Base-by-base conservation (phyloP, 2,329 filamentous ascomycete genomes). In the Fusarium xyrophilum region DNA sequence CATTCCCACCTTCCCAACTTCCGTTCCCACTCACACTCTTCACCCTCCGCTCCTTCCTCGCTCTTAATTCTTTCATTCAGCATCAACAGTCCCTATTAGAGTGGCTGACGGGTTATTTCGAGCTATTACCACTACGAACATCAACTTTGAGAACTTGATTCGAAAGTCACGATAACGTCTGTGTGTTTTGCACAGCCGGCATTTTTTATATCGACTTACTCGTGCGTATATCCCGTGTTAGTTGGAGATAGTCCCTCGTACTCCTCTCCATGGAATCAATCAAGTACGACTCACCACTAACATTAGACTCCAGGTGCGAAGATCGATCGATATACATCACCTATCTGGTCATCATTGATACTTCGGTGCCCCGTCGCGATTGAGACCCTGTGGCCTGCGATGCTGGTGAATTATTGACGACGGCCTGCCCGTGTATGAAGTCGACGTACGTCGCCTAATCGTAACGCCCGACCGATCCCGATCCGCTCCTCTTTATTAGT, bases 1-100 rank as follows among this genome's bases (percentile, higher is more conserved):
- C 72, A 73, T 74, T 71, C 72, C 69, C 67, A 52, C 66, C 69
- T 74, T 74, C 72, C 70, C 68, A 69, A 53, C 63, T 72, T 66
- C 63, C 63, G 68, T 73, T 69, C 63, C 71, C 71, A 70, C 72
- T 65, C 72, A 72, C 62, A 73, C 71, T 61, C 70, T 70, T 70
- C 60, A 65, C 69, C 60, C 58, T 70, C 59, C 60, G 56, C 63
- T 68, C 69, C 70, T 65, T 73, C 68, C 67, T 74, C 68, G 60
- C 72, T 69, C 67, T 70, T 63, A 56, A 42, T 58, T 61, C 65
- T 63, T 70, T 62, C 59, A 68, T 74, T 53, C 50, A 58, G 58
- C 63, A 63, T 66, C 67, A 58, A 59, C 46, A 27, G 46, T 36
- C 65, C 51, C 65, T 60, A 62, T 60, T 54, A 27, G 43, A 64